These are phyloP conservation scores for Chlamydomonas reinhardtii DNA, from an alignment of 163 green algal genomes.

Conservation along the genomic window DNA sequence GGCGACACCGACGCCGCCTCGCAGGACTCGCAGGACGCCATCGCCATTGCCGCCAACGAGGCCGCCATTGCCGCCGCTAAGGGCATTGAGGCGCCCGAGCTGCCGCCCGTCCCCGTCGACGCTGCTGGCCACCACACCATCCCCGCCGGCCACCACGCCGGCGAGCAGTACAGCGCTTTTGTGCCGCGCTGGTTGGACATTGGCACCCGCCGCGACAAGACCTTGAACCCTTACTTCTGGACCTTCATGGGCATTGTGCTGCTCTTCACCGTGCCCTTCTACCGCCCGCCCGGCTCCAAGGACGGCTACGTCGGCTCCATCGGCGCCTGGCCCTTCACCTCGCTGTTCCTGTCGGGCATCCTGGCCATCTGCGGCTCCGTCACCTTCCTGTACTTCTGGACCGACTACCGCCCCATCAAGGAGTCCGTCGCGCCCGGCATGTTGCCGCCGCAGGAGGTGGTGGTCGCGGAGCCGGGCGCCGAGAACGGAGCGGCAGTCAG, in stretches of 20 bases:
- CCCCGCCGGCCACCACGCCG: background rate
- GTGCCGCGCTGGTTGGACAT: slow-evolving; percentile 47
- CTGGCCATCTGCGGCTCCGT: slow-evolving; percentile 45
- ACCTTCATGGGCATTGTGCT: slow-evolving; percentile 49
- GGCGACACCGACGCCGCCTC: background rate
- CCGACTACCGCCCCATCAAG: slow-evolving; percentile 47
- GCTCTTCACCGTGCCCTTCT: slow-evolving; percentile 63
- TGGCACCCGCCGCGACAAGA: slow-evolving; percentile 43
- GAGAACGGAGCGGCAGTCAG: too few relatives aligned
- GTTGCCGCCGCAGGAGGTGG: too few relatives aligned
- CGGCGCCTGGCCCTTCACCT: slow-evolving; percentile 59
- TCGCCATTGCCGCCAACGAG: slow-evolving; percentile 23
- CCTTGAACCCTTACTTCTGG: slow-evolving; percentile 50
- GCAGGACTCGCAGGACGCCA: background rate
- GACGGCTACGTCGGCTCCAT: slow-evolving; percentile 61
- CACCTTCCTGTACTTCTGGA: slow-evolving; percentile 58
- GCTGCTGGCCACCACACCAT: background rate
- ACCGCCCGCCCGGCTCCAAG: slow-evolving; percentile 35
- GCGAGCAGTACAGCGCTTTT: background rate
- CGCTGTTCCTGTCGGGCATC: slow-evolving; percentile 58
- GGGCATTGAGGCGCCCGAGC: background rate
- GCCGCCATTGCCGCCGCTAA: background rate
- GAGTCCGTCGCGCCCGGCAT: background rate
- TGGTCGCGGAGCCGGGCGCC: too few relatives aligned
- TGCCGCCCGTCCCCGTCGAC: background rate